phyloP scores from a whole-genome alignment of 2,329 filamentous ascomycete species.

The Pleoardoris graminearum region DNA sequence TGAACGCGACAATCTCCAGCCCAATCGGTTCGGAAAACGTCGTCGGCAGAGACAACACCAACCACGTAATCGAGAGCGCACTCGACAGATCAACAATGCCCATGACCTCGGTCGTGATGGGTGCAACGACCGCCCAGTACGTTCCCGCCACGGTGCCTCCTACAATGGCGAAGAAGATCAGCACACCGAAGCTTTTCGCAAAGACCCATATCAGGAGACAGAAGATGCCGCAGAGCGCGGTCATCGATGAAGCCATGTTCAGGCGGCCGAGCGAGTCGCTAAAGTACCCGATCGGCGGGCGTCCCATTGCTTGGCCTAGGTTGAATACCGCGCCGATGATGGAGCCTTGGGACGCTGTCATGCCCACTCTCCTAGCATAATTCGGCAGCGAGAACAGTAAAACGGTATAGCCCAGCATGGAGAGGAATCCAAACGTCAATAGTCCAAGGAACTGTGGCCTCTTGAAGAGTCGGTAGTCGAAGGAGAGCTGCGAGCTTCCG shows the following conservation, averaged over 20 bases:
- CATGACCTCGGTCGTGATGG: conserved; percentile 74
- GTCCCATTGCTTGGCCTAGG: conserved; percentile 66
- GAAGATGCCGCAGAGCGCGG: conserved; percentile 66
- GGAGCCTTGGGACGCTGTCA: conserved; percentile 68
- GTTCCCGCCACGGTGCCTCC: conserved; percentile 70
- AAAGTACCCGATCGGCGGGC: conserved; percentile 72
- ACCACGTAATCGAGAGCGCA: conserved; percentile 71
- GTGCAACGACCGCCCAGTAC: conserved; percentile 66
- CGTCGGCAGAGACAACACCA: conserved; percentile 69
- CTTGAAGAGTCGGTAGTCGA: conserved; percentile 66
- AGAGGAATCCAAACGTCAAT: conserved; percentile 69
- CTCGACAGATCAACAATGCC: conserved; percentile 70
- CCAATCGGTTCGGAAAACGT: conserved; percentile 65
- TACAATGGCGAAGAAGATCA: conserved; percentile 72
- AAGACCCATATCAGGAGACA: conserved; percentile 74
- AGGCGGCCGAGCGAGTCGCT: conserved; percentile 71
- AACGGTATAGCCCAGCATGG: conserved; percentile 73
- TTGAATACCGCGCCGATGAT: conserved; percentile 76
- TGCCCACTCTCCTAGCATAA: conserved; percentile 70
- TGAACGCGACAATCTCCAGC: conserved; percentile 55
- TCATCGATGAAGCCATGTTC: conserved; percentile 70
- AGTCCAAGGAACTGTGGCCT: conserved; percentile 66
- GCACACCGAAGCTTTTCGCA: conserved; percentile 66
- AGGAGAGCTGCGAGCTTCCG: conserved; percentile 67
- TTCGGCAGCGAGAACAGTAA: conserved; percentile 77